Percentiles rank a stretch among this genome's conserved stretches.
Conservation (phyloP, 2,329 filamentous ascomycete genomes). For the Helotiales sp. region DNA sequence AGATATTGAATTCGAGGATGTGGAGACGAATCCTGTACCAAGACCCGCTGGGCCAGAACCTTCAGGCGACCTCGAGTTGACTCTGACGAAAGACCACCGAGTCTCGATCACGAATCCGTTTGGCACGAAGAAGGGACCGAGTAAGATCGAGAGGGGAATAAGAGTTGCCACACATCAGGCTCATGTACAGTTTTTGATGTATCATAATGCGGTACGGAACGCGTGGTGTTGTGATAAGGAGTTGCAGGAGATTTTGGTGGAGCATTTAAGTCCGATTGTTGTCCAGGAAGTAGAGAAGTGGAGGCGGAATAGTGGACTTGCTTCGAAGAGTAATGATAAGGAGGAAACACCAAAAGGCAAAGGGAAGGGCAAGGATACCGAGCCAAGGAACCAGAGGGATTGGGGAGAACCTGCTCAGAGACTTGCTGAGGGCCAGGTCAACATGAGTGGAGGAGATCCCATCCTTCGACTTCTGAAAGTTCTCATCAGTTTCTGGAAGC, state of each 20-base stretch:
- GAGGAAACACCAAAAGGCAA: conserved; percentile 42
- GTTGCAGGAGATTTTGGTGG: conserved; percentile 75
- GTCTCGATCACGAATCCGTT: conserved; percentile 66
- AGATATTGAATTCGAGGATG: conserved; percentile 67
- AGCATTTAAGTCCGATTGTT: conserved; percentile 68
- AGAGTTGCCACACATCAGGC: conserved; percentile 82
- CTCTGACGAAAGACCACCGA: conserved; percentile 62
- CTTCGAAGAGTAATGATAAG: conserved; percentile 47
- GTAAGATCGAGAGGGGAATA: conserved; percentile 81
- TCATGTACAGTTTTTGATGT: conserved; percentile 86
- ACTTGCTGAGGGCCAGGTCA: conserved; percentile 71
- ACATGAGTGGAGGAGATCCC: conserved; percentile 84
- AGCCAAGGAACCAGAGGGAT: conserved; percentile 58
- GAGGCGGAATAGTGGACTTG: conserved; percentile 69
- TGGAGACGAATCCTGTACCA: conserved; percentile 48
- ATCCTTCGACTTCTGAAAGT: conserved; percentile 76
- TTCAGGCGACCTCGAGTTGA: conserved; percentile 75
- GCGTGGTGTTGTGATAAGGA: conserved; percentile 80
- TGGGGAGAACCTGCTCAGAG: conserved; percentile 74
- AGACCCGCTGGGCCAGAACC: conserved; percentile 52
- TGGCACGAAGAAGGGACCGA: conserved; percentile 78
- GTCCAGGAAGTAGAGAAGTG: conserved; percentile 73
- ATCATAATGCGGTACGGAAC: conserved; percentile 87
- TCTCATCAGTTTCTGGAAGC: conserved; percentile 86
- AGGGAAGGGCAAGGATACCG: conserved; percentile 44